Evolutionary conservation across 139 green algal genomes (phyloP), one percentile per base, ranked within the genome.

Genomic region (Nannochloris sp.): DNA sequence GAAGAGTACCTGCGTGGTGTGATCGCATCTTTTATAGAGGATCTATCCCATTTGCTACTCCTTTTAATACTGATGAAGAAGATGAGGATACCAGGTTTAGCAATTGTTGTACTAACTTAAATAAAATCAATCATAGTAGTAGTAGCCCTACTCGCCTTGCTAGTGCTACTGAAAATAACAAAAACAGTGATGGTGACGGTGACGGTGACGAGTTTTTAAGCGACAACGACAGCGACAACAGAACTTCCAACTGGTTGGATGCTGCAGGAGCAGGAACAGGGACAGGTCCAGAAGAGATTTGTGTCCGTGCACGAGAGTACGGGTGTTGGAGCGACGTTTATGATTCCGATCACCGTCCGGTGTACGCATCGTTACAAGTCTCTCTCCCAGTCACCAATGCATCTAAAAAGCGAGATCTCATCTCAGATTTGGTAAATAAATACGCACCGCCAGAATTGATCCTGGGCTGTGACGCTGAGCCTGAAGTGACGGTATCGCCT

Each of bases 291-390:
- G 58, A 76, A 27, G 68, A 78, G n/a, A 63, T 85, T 13, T 19
- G 37, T 4, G 75, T 85, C n/a, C 29, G n/a, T 3, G 65, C 65
- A 30, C 45, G 44, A 6, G 57, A 64, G 37, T 93, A 96, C 77
- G 68, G 57, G 59, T 72, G 76, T n/a, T 76, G 73, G 34, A 67
- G 90, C 57, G 75, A 92, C 33, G 81, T 96, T 9, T 71, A 67
- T n/a, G 91, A 96, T 44, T 90, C 75, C 3, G 92, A 97, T 79
- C 90, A 97, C 84, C 95, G 93, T 78, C 91, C 92, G 7, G 90
- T 97, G 32, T 70, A 53, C 33, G 45, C 39, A 27, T 15, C 27
- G 23, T 51, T 71, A 29, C 15, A 71, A 15, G 47, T 67, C n/a
- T 51, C 55, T 42, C 54, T 84, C 30, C 75, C 78, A 29, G 61